A percentile compares a stretch with the other conserved stretches of the same genome.
Conservation (phyloP, 192 early-diverging fungal species). For the Gamsiella multidivaricata region DNA sequence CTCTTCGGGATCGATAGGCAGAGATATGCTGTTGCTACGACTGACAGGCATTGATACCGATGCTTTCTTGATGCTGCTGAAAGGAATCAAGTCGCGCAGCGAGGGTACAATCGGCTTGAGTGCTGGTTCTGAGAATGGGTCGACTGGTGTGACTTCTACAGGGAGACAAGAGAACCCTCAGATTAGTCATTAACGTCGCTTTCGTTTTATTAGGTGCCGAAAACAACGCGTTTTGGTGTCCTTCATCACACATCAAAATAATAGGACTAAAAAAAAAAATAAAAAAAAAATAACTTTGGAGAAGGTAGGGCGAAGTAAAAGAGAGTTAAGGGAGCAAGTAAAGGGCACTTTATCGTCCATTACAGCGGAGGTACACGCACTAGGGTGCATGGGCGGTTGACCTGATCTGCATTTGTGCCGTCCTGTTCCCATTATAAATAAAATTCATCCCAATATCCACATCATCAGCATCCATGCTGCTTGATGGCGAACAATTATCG, state of each 20-base stretch:
- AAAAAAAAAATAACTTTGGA: slow-evolving; percentile 1
- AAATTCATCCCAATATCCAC: too few species aligned
- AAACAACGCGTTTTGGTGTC: too few species aligned
- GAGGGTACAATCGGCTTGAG: neutral
- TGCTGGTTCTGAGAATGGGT: neutral
- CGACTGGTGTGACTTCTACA: neutral
- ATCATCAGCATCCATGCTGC: too few species aligned
- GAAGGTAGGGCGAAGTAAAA: neutral
- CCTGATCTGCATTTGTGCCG: too few species aligned
- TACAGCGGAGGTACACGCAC: too few species aligned
- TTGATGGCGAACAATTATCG: too few species aligned
- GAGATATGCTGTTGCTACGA: slow-evolving; percentile 29
- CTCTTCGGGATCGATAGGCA: slow-evolving; percentile 1
- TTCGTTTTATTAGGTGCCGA: too few species aligned
- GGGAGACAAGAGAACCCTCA: neutral
- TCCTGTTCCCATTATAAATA: too few species aligned
- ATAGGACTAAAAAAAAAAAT: neutral
- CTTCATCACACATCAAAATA: too few species aligned
- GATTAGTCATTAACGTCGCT: neutral
- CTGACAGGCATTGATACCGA: neutral
- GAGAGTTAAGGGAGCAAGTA: neutral
- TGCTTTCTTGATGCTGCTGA: neutral
- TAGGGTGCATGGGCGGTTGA: too few species aligned
- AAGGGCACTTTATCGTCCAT: too few species aligned
- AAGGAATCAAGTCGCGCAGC: neutral